phyloP scores from a whole-genome alignment of 2,329 filamentous ascomycete species.

The Botrytis medusae region DNA sequence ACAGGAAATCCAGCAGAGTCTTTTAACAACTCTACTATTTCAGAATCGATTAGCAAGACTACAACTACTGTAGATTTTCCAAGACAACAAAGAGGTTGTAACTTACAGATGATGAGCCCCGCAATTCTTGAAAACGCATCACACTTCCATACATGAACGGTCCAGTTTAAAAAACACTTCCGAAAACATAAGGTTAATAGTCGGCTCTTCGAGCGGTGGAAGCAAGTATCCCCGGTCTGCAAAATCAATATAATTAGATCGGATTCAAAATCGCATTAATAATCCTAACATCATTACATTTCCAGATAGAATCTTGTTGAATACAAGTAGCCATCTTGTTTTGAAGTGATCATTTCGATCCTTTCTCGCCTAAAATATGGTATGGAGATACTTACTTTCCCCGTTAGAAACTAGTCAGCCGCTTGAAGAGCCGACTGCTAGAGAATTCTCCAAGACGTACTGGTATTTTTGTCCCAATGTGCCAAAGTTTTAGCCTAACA shows the following conservation, averaged over 20 bases:
- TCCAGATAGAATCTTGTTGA: neutral
- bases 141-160: no score
- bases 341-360: neutral
- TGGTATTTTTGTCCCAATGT: neutral
- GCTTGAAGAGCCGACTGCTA: neutral
- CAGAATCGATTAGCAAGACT: no score
- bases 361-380: neutral
- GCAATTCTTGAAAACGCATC: no score
- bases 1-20: neutral
- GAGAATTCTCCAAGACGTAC: neutral
- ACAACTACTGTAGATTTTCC: fast-evolving
- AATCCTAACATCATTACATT: neutral
- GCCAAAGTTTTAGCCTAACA: fast-evolving
- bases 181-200: neutral
- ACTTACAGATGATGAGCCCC: no score
- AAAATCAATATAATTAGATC: neutral
- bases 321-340: neutral
- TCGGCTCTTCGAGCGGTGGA: neutral
- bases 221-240: no score
- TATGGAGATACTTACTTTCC: neutral
- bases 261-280: neutral
- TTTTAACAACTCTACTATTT: neutral
- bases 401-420: neutral
- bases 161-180: fast-evolving
- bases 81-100: no score